Conservation (phyloP, 192 early-diverging fungal genomes). For the Haplosporangium gracile region DNA sequence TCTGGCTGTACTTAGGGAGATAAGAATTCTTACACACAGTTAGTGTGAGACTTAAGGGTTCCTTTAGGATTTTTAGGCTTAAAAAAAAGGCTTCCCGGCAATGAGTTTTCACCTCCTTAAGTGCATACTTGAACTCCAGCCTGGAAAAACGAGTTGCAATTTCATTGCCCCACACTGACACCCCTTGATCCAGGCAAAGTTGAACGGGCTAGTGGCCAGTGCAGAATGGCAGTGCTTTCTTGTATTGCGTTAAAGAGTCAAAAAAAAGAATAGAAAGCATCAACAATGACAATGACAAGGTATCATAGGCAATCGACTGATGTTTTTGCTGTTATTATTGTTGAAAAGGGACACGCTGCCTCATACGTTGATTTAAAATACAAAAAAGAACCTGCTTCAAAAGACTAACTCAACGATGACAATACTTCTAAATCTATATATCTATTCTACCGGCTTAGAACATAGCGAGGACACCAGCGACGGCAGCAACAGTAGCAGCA, state of each 20-base stretch:
- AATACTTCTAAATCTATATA: not conserved
- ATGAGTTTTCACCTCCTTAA: no score
- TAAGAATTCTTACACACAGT: no score
- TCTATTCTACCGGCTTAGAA: not conserved
- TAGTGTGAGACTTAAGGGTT: no score
- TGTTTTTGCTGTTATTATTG: not conserved
- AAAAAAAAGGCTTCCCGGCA: no score
- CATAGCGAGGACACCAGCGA: constrained; percentile 15
- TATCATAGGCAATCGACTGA: not conserved
- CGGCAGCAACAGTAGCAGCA: constrained; percentile 9
- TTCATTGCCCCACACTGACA: no score
- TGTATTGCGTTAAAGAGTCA: not conserved
- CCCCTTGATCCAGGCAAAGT: no score
- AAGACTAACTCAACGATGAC: not conserved
- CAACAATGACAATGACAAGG: not conserved
- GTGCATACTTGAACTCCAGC: not conserved
- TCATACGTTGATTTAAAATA: not conserved
- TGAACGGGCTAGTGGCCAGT: no score
- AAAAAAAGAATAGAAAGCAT: not conserved
- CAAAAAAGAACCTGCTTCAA: not conserved
- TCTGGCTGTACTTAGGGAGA: no score
- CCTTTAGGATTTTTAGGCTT: no score
- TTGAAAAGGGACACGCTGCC: not conserved
- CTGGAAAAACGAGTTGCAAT: no score
- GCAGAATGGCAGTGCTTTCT: not conserved